A percentile compares a stretch with the other conserved stretches of the same genome.
phyloP scores from a whole-genome alignment of 495 filamentous ascomycete species.

The Penicillium paradoxum region DNA sequence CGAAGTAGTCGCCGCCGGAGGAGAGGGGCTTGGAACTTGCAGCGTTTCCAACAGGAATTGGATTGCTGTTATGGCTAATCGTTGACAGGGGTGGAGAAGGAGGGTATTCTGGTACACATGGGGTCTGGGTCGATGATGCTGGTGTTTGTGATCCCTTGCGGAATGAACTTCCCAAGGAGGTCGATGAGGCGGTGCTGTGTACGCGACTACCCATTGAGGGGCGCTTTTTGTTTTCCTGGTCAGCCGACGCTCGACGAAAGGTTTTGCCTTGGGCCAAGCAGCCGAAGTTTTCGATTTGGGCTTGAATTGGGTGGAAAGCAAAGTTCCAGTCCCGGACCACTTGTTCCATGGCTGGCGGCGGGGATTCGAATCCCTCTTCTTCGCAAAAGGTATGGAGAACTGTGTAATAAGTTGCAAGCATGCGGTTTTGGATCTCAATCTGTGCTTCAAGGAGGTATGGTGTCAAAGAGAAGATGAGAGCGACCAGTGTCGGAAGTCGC shows the following conservation, averaged over 20 bases:
- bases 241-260: conserved; percentile 57
- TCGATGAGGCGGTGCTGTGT: conserved; percentile 12
- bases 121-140: conserved; percentile 16
- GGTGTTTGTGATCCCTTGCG: conserved; percentile 18
- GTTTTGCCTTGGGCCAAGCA: conserved; percentile 71
- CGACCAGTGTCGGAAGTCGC: conserved; percentile 69
- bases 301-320: conserved; percentile 59
- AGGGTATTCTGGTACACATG: conserved; percentile 11
- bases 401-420: conserved; percentile 84
- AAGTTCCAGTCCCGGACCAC: conserved; percentile 66
- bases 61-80: conserved; percentile 8
- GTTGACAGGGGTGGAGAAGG: conserved; percentile 16
- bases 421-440: conserved; percentile 74
- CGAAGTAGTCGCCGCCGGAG: conserved; percentile 16
- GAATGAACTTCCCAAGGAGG: conserved; percentile 2
- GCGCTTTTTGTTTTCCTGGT: conserved; percentile 32
- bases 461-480: conserved; percentile 70
- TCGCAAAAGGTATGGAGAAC: conserved; percentile 72
- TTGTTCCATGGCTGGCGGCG: conserved; percentile 66
- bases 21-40: conserved; percentile 20
- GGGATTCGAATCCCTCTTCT: conserved; percentile 64
- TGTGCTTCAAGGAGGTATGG: conserved; percentile 71
- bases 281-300: conserved; percentile 67
- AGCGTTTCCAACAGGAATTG: conserved; percentile 7
- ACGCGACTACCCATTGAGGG: conserved; percentile 20